Evolutionary conservation across 495 filamentous ascomycete species (phyloP), one percentile per base, ranked within the genome.

Genomic region (Stereocaulon alpinum): DNA sequence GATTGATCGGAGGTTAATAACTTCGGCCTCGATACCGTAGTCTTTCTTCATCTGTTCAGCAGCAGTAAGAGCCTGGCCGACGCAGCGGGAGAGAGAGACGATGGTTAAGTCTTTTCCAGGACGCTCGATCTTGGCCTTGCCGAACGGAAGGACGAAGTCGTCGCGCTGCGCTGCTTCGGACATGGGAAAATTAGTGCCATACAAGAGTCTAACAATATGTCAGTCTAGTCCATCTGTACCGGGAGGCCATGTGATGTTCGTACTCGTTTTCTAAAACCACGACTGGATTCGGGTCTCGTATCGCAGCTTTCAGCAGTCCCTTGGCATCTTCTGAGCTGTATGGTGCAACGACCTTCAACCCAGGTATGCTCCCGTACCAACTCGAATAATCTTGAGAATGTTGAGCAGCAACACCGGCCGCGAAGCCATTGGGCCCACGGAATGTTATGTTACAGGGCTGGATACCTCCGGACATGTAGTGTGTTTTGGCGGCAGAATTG

Each of bases 371-470:
- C 68, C 91, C 93, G 74, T 98, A 98, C 93, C 93, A 98, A 67
- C 90, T 91, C 30, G 87, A 87, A 77, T 93, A 98, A 69, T 96
- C 93, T 77, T 98, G 93, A 27, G 92, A 96, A 80, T 98, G 93
- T 79, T 98, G 93, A 55, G 93, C 93, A 49, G 79, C 93, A 63
- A 98, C 93, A 80, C 93, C 93, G 56, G 93, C 70, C 58, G 93
- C 93, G 72, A 98, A 98, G 61, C 93, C 93, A 72, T 98, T 98
- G 73, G 93, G 93, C 47, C 93, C 93, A 72, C 93, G 91, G 84
- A 98, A 98, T 61, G 94, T 97, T 72, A 98, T 86, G 76, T 96
- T 97, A 80, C 93, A 98, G 66, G 93, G 93, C 75, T 98, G 93
- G 74, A 96, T 98, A 73, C 93, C 93, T 65, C 93, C 93, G 57